Conservation (phyloP, 1,284 basidiomycete genomes). For the Ganoderma boninense region DNA sequence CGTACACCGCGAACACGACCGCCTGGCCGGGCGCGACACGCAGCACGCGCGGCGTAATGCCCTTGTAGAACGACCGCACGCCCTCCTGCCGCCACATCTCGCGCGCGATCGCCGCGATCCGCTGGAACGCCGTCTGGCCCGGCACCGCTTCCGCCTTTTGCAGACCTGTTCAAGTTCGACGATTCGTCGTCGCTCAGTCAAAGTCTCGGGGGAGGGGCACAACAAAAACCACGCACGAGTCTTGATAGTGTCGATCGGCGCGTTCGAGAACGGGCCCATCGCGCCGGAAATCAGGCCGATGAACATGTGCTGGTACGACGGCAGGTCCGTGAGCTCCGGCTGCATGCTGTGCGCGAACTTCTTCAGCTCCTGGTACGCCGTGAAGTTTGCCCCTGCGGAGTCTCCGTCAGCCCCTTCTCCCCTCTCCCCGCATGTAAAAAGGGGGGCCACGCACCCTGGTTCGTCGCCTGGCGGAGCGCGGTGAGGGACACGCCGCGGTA, state of each 20-base stretch:
- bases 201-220: not conserved
- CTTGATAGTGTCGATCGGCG: constrained; percentile 98
- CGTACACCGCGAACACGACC: constrained; percentile 92
- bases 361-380: constrained; percentile 98
- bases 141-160: constrained; percentile 87
- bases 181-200: too few relatives aligned
- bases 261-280: constrained; percentile 97
- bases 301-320: constrained; percentile 94
- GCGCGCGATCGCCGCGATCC: constrained; percentile 82
- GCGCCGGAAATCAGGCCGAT: constrained; percentile 97
- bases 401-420: not conserved
- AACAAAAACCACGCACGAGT: constrained; percentile 69
- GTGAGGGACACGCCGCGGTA: constrained; percentile 96
- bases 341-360: constrained; percentile 81
- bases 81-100: constrained; percentile 98
- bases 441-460: constrained; percentile 75
- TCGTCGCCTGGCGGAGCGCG: constrained; percentile 96
- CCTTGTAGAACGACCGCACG: constrained; percentile 91
- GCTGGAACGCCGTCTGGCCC: constrained; percentile 80
- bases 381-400: constrained; percentile 92
- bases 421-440: not conserved
- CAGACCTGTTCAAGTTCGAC: too few relatives aligned
- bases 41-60: constrained; percentile 96
- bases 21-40: constrained; percentile 96
- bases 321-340: constrained; percentile 79